A percentile compares a stretch with the other conserved stretches of the same genome.
These are phyloP conservation scores for Raphidocelis subcapitata DNA, from an alignment of 139 green algal genomes.

Conservation along the genomic window DNA sequence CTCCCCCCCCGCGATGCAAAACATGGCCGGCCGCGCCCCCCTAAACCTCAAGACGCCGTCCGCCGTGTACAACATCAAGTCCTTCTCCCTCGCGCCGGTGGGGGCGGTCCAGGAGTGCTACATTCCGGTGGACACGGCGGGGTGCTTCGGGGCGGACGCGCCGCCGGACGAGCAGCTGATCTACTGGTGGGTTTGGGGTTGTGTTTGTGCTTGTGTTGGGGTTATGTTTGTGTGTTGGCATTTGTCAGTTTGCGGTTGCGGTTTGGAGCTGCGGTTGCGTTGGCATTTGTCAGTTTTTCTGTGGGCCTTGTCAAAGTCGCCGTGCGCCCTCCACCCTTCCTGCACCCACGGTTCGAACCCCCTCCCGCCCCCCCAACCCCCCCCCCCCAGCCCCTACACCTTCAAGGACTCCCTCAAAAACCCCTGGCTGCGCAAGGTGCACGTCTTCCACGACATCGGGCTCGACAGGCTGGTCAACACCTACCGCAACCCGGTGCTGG, in stretches of 20 bases:
- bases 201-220: background rate
- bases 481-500: constrained; percentile 17
- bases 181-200: constrained; percentile 18
- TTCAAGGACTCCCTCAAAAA: constrained; percentile 29
- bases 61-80: constrained; percentile 23
- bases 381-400: constrained; percentile 22
- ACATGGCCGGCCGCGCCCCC: background rate
- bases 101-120: constrained; percentile 15
- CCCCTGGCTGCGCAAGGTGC: constrained; percentile 4
- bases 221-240: background rate
- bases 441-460: constrained; percentile 27
- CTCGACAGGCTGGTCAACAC: constrained; percentile 25
- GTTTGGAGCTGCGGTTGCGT: background rate
- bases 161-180: constrained; percentile 11
- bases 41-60: background rate
- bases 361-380: background rate
- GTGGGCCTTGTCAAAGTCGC: background rate
- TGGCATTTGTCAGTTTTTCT: background rate
- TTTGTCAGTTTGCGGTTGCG: background rate
- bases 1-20: background rate
- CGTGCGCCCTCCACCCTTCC: background rate
- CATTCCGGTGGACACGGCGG: constrained; percentile 23
- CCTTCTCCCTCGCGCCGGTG: background rate
- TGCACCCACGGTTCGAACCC: background rate
- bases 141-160: constrained; percentile 11